Conservation (phyloP, 2,329 filamentous ascomycete species). For the Fusarium keratoplasticum region DNA sequence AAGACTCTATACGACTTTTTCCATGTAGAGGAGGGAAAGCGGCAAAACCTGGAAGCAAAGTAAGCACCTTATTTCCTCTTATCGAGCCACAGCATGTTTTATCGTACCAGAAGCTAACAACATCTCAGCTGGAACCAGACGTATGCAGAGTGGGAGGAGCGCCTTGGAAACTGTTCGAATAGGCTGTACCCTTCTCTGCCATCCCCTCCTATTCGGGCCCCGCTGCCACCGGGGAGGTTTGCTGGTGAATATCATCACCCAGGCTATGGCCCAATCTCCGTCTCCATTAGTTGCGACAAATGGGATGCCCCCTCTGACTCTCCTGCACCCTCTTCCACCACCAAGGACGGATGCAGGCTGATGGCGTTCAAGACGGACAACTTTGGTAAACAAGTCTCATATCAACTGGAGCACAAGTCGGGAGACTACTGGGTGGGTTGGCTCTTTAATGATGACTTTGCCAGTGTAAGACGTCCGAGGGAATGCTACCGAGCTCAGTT, state of each 20-base stretch:
- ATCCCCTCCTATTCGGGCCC: conserved; percentile 45
- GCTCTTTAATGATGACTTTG: conserved; percentile 33
- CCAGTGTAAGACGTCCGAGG: conserved; percentile 19
- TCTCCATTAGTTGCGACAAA: conserved; percentile 26
- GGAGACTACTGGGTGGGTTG: conserved; percentile 38
- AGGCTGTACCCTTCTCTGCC: conserved; percentile 26
- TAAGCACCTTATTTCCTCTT: background rate
- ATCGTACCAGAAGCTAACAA: conserved; percentile 9
- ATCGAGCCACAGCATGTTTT: background rate
- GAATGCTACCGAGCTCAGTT: conserved; percentile 26
- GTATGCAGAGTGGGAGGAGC: background rate
- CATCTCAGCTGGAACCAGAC: conserved; percentile 12
- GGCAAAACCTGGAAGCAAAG: conserved; percentile 27
- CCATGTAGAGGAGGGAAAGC: conserved; percentile 14
- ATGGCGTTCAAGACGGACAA: conserved; percentile 24
- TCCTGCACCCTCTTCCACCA: conserved; percentile 15
- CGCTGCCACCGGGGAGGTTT: conserved; percentile 55
- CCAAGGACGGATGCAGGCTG: conserved; percentile 25
- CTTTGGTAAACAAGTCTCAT: conserved; percentile 33
- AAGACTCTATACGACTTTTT: conserved; percentile 41
- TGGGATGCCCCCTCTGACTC: conserved; percentile 20
- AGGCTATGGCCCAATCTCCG: conserved; percentile 34
- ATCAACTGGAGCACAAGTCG: conserved; percentile 34
- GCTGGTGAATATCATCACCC: conserved; percentile 54
- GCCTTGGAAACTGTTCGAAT: conserved; percentile 31